Conservation (phyloP, 768 basidiomycete genomes). For the Daedalea quercina region DNA sequence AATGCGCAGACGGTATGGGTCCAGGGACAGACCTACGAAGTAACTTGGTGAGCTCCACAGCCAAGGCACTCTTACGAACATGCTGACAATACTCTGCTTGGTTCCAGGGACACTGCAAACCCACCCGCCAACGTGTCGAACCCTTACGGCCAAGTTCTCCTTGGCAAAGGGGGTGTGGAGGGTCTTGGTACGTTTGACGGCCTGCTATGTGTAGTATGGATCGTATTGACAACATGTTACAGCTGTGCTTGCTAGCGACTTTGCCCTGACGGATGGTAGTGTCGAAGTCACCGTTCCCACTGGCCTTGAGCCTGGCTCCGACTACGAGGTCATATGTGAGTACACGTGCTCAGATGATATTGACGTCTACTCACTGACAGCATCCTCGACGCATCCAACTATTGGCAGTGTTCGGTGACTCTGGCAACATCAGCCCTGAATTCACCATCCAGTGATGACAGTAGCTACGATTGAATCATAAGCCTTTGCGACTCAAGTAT, state of each 20-base stretch:
- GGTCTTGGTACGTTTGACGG: conserved; percentile 24
- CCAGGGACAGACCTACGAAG: conserved; percentile 35
- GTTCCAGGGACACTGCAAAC: conserved; percentile 31
- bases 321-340: conserved; percentile 39
- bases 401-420: conserved; percentile 45
- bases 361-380: not conserved
- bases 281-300: conserved; percentile 31
- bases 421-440: conserved; percentile 33
- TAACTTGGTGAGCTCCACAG: conserved; percentile 39
- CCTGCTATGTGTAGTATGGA: not conserved
- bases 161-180: conserved; percentile 23
- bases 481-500: too few relatives aligned
- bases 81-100: too few relatives aligned
- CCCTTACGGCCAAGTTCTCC: conserved; percentile 15
- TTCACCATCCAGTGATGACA: conserved; percentile 24
- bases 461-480: too few relatives aligned
- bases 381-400: too few relatives aligned
- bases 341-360: conserved; percentile 5
- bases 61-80: not conserved
- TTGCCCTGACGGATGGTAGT: conserved; percentile 29
- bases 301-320: conserved; percentile 21
- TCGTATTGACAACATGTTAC: conserved; percentile 11
- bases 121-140: conserved; percentile 39
- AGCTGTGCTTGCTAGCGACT: conserved; percentile 27
- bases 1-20: conserved; percentile 35